Percentiles rank a stretch among this genome's conserved stretches.
These are phyloP conservation scores for Lyophyllum decastes DNA, from an alignment of 768 basidiomycete genomes.

Conservation along the genomic window DNA sequence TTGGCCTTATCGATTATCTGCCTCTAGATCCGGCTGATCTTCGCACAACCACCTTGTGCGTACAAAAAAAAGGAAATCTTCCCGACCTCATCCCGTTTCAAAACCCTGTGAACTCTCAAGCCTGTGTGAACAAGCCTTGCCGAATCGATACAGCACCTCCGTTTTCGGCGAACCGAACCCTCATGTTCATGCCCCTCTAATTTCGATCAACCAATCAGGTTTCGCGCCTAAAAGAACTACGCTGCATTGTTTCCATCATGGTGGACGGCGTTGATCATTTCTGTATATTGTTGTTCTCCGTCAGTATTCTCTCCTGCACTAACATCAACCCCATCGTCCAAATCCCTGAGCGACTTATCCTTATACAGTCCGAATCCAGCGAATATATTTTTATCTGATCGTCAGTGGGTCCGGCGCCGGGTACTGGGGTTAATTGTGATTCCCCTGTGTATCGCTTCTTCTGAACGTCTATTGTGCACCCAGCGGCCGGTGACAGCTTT, in stretches of 20 bases:
- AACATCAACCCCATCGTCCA: background rate
- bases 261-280: background rate
- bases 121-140: constrained; percentile 11
- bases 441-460: background rate
- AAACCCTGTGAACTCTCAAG: background rate
- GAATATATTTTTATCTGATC: constrained; percentile 15
- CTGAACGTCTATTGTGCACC: constrained; percentile 1
- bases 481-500: background rate
- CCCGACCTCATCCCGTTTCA: constrained; percentile 2
- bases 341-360: background rate
- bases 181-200: constrained; percentile 29
- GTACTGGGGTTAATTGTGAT: constrained; percentile 6
- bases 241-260: constrained; percentile 7
- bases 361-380: constrained; percentile 8
- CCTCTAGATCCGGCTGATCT: background rate
- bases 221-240: background rate
- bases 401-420: constrained; percentile 13
- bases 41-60: background rate
- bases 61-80: background rate
- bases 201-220: constrained; percentile 31
- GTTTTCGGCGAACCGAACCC: constrained; percentile 26
- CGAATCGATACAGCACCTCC: constrained; percentile 18
- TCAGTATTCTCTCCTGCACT: background rate
- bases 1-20: constrained; percentile 8
- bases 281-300: background rate